Evolutionary conservation across 2,329 filamentous ascomycete genomes (phyloP), one percentile per base, ranked within the genome.

Genomic region (Byssochlamys sp.): DNA sequence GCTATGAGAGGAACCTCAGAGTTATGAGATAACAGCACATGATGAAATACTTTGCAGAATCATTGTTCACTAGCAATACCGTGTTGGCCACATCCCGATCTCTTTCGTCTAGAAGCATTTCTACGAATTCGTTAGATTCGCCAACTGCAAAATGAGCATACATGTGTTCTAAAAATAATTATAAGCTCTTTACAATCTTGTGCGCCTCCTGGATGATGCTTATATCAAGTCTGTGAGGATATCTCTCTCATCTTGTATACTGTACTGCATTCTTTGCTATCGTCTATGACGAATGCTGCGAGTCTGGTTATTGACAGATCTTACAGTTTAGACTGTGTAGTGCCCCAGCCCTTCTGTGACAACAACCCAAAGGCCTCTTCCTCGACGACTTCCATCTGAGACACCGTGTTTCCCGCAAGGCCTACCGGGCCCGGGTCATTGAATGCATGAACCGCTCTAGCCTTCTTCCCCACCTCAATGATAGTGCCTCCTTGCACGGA

Each of bases 391-490:
- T 61, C 65, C 53, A 70, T 57, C 55, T 78, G 77, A 29, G 77
- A 77, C 11, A 73, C 75, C 9, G 73, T 77, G 62, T 77, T 76
- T 2, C 82, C 82, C 31, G 69, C 66, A 51, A 67, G 68, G 27
- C 72, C 73, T 14, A 70, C 70, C 2, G 81, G 82, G 0, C 81
- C 82, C 0, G 80, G 78, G 65, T 84, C 82, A 59, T 80, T 80
- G 55, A 77, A 76, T 58, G 73, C 69, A 58, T 72, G 70, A 1
- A 85, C 82, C 49, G 71, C 67, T 52, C 83, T 74, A 53, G 80
- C 80, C 45, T 75, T 75, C 63, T 80, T 79, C 2, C 79, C 77
- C 0, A 85, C 80, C 67, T 86, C 83, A 49, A 85, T 63, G 14
- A 84, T 75, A 14, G 75, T 79, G 0, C 81, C 80, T 2, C 78